A percentile compares a stretch with the other conserved stretches of the same genome.
Conservation (phyloP, 805 yeast species). For the Dipodascus albidus region DNA sequence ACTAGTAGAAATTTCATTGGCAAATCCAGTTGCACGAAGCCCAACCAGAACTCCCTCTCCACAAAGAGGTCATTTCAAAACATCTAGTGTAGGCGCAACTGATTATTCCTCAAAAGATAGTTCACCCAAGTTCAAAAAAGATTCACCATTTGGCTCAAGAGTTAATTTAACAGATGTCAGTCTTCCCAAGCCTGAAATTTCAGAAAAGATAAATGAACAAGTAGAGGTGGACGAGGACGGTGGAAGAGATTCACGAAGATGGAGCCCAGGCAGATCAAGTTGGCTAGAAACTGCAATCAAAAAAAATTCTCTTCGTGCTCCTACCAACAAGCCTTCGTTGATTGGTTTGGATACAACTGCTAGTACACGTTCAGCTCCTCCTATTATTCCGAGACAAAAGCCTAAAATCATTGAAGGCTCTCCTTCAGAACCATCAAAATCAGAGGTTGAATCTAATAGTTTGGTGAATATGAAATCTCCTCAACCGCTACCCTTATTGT, state of each 20-base stretch:
- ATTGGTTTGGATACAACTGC: too few species aligned
- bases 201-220: neutral
- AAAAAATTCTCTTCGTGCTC: conserved; percentile 5
- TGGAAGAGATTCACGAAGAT: conserved; percentile 12
- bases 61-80: neutral
- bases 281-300: conserved; percentile 14
- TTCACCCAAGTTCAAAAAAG: neutral
- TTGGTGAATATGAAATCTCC: too few species aligned
- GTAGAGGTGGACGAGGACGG: neutral
- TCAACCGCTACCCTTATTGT: neutral
- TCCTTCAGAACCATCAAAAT: too few species aligned
- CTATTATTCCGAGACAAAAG: neutral
- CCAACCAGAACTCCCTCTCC: neutral
- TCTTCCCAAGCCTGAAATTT: neutral
- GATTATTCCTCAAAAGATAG: neutral
- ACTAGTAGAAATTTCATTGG: neutral
- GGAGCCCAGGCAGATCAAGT: conserved; percentile 18
- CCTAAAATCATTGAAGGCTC: neutral
- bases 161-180: neutral
- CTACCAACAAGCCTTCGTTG: neutral
- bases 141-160: neutral
- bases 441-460: too few species aligned
- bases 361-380: too few species aligned
- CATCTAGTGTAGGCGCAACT: neutral
- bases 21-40: neutral